A percentile compares a stretch with the other conserved stretches of the same genome.
These are phyloP conservation scores for Pythium folliculosum DNA, from an alignment of 352 stramenopile species.

Conservation along the genomic window DNA sequence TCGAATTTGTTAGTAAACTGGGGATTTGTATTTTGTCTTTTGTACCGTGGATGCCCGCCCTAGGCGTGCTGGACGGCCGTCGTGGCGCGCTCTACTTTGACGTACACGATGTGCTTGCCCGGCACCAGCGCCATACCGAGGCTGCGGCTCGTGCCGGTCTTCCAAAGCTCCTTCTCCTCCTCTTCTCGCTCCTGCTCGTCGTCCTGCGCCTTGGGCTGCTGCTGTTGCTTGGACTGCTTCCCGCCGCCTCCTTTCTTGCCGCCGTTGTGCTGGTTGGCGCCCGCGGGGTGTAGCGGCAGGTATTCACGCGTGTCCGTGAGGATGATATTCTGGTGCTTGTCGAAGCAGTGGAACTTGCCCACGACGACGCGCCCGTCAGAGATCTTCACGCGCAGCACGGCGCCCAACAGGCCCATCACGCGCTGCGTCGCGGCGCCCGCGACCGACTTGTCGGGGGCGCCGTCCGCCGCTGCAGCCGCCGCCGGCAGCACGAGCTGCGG, in stretches of 20 bases:
- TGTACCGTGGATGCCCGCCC: background rate
- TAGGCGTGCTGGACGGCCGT: background rate
- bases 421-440: constrained; percentile 51
- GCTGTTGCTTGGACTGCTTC: constrained; percentile 36
- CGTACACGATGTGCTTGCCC: constrained; percentile 75
- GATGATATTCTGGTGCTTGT: constrained; percentile 85
- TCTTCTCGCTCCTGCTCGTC: constrained; percentile 32
- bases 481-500: constrained; percentile 41
- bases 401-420: constrained; percentile 63
- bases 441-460: constrained; percentile 13
- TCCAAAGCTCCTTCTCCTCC: constrained; percentile 37
- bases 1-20: background rate
- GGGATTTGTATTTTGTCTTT: background rate
- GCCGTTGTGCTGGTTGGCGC: background rate
- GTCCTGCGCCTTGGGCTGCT: background rate
- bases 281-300: constrained; percentile 33
- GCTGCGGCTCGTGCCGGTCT: constrained; percentile 40
- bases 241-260: constrained; percentile 32
- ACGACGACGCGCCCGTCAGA: constrained; percentile 69
- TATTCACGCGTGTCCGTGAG: constrained; percentile 72
- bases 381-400: constrained; percentile 63
- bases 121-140: constrained; percentile 79
- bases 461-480: constrained; percentile 32
- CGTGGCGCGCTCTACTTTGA: constrained; percentile 46
- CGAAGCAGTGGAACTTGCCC: constrained; percentile 74